Conservation (phyloP, 1,139 yeast species). For the Geotrichum candidum region DNA sequence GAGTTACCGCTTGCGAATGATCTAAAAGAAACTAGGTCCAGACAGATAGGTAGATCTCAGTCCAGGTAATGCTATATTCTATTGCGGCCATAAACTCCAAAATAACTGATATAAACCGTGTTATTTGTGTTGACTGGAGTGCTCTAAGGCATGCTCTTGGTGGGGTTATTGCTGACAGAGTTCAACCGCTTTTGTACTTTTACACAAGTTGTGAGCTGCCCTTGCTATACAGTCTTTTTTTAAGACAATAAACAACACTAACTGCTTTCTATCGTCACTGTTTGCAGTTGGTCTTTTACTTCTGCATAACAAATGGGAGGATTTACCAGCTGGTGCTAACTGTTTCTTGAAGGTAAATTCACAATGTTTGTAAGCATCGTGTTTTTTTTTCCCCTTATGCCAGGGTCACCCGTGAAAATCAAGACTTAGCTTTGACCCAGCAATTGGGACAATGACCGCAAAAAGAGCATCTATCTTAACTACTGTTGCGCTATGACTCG, state of each 20-base stretch:
- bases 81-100: slow-evolving; percentile 43
- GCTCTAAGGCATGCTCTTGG: slow-evolving; percentile 45
- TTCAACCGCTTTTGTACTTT: slow-evolving; percentile 47
- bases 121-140: slow-evolving; percentile 43
- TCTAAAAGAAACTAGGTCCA: slow-evolving; percentile 47
- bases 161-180: slow-evolving; percentile 48
- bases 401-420: slow-evolving; percentile 51
- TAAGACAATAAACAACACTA: slow-evolving; percentile 26
- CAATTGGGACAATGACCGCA: slow-evolving; percentile 54
- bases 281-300: slow-evolving; percentile 37
- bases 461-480: slow-evolving; percentile 46
- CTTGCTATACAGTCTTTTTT: slow-evolving; percentile 42
- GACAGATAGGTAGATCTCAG: slow-evolving; percentile 50
- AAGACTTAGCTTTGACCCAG: slow-evolving; percentile 45
- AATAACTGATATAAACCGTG: slow-evolving; percentile 34
- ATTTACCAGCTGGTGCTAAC: slow-evolving; percentile 52
- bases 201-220: slow-evolving; percentile 45
- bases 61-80: slow-evolving; percentile 46
- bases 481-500: slow-evolving; percentile 54
- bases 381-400: slow-evolving; percentile 45
- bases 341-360: slow-evolving; percentile 51
- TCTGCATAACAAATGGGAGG: slow-evolving; percentile 42
- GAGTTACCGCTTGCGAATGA: slow-evolving; percentile 50
- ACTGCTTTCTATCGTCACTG: slow-evolving; percentile 33
- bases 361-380: slow-evolving; percentile 46